phyloP scores from a whole-genome alignment of 306 rosid genomes.

The Lotus japonicus region DNA sequence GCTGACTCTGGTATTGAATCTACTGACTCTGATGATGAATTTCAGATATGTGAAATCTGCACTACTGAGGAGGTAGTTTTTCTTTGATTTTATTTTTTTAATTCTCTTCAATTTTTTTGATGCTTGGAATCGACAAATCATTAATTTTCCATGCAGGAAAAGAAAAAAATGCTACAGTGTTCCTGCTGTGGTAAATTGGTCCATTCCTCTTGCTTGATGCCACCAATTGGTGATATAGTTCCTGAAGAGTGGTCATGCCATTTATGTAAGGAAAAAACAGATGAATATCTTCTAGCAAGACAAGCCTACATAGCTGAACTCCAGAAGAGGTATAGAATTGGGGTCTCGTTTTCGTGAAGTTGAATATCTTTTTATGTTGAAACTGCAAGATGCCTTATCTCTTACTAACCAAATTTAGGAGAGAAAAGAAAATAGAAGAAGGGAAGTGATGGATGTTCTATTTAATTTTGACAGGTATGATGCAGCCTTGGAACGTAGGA shows the following conservation, averaged over 20 bases:
- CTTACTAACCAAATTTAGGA: background rate
- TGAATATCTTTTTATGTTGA: background rate
- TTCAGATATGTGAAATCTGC: constrained; percentile 94
- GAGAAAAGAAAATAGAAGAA: background rate
- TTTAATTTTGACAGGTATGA: constrained; percentile 64
- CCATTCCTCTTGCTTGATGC: constrained; percentile 77
- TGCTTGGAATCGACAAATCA: constrained; percentile 21
- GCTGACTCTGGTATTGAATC: constrained; percentile 89
- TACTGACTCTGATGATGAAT: constrained; percentile 91
- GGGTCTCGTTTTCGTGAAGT: constrained; percentile 7
- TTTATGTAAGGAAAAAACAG: constrained; percentile 88
- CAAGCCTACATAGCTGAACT: constrained; percentile 63
- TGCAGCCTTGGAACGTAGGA: constrained; percentile 72
- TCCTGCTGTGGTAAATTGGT: constrained; percentile 86
- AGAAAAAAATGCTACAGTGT: constrained; percentile 78
- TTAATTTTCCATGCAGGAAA: constrained; percentile 52
- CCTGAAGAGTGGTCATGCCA: constrained; percentile 89
- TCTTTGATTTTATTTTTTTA: background rate
- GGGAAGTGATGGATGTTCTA: constrained; percentile 8
- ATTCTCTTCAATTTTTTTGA: constrained; percentile 10
- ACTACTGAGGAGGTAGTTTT: constrained; percentile 64
- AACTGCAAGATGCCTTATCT: background rate
- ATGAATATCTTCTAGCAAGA: constrained; percentile 76
- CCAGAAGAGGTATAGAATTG: constrained; percentile 55
- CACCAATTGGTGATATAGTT: constrained; percentile 70